Base-by-base conservation (phyloP, 768 basidiomycete species). In the Tephrocybe rancida region DNA sequence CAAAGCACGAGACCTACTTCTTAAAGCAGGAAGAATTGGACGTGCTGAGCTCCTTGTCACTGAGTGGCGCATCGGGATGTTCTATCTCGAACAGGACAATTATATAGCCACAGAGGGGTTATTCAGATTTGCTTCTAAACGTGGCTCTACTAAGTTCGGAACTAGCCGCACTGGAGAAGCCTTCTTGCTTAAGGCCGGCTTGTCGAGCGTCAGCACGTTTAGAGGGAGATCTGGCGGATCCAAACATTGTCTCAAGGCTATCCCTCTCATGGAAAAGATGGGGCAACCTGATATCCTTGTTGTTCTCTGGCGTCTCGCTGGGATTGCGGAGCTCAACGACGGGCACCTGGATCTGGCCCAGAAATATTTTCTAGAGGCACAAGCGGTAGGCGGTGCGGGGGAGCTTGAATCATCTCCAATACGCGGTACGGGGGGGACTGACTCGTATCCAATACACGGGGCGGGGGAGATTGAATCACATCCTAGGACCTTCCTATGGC, bases 271-370 rank as follows among this genome's bases (percentile, higher is more conserved):
- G 34, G 32, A 41, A n/a, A 11, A 24, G 2, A 4, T 44, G 9
- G 8, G 9, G 1, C 5, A 16, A 0, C 14, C 27, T 13, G 3
- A 6, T 4, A n/a, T 25, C 24, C 1, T 47, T 7, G 14, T 21
- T 18, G 3, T 29, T 8, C 19, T 14, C n/a, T 48, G 27, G 38
- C 34, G 21, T 10, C 18, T n/a, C 2, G 46, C 46, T 21, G 55
- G 39, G 1, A 48, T 34, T 29, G 50, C 50, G 3, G 50, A 52
- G 10, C 18, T 56, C 13, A 29, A 19, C 8, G 18, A 37, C 2
- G 55, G 55, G 3, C 22, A 52, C 30, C 16, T 32, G n/a, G 32
- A 44, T 16, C 24, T 16, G 0, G 55, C 55, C 5, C 41, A 41
- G 10, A 11, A 35, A n/a, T 48, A 52, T 14, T 52, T 56, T 24